Conservation (phyloP, 1,139 yeast species). For the Sugiyamaella xylanicola region DNA sequence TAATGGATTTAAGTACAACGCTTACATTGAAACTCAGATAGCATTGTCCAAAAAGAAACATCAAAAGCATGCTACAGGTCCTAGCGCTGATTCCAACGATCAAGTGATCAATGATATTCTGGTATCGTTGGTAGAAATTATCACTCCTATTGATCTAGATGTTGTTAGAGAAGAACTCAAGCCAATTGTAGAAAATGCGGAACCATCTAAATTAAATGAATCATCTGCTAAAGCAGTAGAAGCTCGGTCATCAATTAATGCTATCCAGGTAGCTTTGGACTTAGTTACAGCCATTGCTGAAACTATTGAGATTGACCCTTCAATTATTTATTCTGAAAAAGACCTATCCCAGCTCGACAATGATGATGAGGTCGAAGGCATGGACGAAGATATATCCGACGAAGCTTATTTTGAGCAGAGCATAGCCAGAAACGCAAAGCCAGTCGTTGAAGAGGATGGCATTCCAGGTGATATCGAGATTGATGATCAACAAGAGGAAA, state of each 20-base stretch:
- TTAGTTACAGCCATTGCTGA: constrained; percentile 76
- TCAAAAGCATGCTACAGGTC: neutral
- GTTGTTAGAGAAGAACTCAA: constrained; percentile 44
- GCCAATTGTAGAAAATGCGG: constrained; percentile 48
- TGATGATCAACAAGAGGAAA: constrained; percentile 12
- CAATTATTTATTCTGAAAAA: constrained; percentile 23
- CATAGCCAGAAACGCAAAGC: constrained; percentile 13
- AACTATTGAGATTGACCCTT: constrained; percentile 45
- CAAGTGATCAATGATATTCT: constrained; percentile 28
- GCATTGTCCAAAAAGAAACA: constrained; percentile 8
- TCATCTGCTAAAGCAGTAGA: constrained; percentile 47
- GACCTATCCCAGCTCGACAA: constrained; percentile 28
- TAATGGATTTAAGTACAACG: constrained; percentile 35
- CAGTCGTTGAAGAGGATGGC: constrained; percentile 21
- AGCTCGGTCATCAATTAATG: constrained; percentile 57
- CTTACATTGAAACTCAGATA: constrained; percentile 24
- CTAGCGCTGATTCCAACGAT: constrained; percentile 9
- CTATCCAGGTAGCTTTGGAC: constrained; percentile 72
- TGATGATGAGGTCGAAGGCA: constrained; percentile 24
- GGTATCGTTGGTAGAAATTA: constrained; percentile 29
- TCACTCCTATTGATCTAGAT: constrained; percentile 47
- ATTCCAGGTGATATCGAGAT: constrained; percentile 25
- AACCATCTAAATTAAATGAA: constrained; percentile 45
- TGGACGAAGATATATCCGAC: constrained; percentile 25
- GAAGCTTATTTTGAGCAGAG: constrained; percentile 24